Evolutionary conservation across 345 rosid genomes (phyloP).

Genomic region (Adansonia digitata): DNA sequence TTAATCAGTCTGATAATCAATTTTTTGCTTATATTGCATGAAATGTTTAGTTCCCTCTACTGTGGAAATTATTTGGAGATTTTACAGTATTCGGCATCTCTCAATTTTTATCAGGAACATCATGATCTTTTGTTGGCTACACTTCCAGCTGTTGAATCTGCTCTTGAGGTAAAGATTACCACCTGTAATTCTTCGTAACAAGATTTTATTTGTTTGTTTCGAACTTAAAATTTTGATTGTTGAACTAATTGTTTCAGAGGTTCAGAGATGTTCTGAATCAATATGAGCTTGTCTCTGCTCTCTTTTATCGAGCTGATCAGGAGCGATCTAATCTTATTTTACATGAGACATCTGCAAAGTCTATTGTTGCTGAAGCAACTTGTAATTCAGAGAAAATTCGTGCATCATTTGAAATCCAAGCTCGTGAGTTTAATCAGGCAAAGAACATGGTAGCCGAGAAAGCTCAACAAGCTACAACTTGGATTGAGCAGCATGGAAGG

Average conservation of each 20-base stretch:
- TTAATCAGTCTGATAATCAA: slow-evolving; percentile 1
- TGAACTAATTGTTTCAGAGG: slow-evolving; percentile 48
- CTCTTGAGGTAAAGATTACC: slow-evolving; percentile 58
- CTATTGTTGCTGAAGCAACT: slow-evolving; percentile 76
- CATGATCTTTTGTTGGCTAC: slow-evolving; percentile 75
- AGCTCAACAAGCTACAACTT: slow-evolving; percentile 77
- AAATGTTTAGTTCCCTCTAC: slow-evolving; percentile 4
- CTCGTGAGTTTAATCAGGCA: slow-evolving; percentile 79
- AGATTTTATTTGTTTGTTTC: slow-evolving; percentile 8
- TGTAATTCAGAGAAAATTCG: slow-evolving; percentile 51
- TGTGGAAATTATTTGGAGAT: slow-evolving; percentile 11
- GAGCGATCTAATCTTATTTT: slow-evolving; percentile 65
- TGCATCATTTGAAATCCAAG: slow-evolving; percentile 64
- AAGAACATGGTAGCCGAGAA: slow-evolving; percentile 60
- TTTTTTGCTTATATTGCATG: not conserved
- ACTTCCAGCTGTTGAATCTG: slow-evolving; percentile 71
- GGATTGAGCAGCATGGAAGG: slow-evolving; percentile 88
- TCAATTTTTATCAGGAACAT: slow-evolving; percentile 59
- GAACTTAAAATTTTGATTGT: slow-evolving; percentile 10
- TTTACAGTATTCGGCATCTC: slow-evolving; percentile 12
- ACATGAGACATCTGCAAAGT: slow-evolving; percentile 78
- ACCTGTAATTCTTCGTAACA: slow-evolving; percentile 12
- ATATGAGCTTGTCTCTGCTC: slow-evolving; percentile 68
- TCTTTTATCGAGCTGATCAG: slow-evolving; percentile 72
- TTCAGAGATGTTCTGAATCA: slow-evolving; percentile 60